These are phyloP conservation scores for Corynespora cassiicola DNA, from an alignment of 2,329 filamentous ascomycete species.

Conservation along the genomic window DNA sequence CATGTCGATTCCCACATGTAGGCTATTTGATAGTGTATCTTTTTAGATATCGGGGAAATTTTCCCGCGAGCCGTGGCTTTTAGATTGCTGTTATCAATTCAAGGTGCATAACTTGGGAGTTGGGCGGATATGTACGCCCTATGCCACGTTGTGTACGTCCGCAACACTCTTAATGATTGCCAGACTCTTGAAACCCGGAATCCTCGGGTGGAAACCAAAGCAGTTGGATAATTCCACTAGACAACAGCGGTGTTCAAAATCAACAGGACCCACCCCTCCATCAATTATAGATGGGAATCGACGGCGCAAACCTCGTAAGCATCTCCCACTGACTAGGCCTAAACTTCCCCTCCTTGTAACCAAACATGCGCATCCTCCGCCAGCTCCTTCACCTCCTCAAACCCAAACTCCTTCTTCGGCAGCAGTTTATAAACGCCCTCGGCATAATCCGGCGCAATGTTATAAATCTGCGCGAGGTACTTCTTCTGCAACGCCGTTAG, in stretches of 20 bases:
- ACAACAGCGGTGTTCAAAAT: neutral
- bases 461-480: conserved; percentile 61
- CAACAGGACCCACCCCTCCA: neutral
- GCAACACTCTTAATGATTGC: too few relatives aligned
- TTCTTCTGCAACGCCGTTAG: conserved; percentile 43
- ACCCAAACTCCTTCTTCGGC: conserved; percentile 52
- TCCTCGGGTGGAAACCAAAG: too few relatives aligned
- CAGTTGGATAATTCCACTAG: too few relatives aligned
- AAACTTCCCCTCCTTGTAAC: conserved; percentile 56
- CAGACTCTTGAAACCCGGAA: too few relatives aligned
- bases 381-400: conserved; percentile 54
- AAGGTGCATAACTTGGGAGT: too few relatives aligned
- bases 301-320: conserved; percentile 48
- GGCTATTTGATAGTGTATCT: too few relatives aligned
- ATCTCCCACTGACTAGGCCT: conserved; percentile 47
- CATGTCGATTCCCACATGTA: too few relatives aligned
- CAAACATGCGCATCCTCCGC: conserved; percentile 53
- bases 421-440: conserved; percentile 55
- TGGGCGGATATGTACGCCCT: too few relatives aligned
- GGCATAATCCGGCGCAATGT: conserved; percentile 56
- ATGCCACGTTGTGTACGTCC: too few relatives aligned
- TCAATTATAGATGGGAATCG: conserved; percentile 38
- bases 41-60: too few relatives aligned
- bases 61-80: too few relatives aligned
- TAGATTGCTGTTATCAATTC: too few relatives aligned